Base-by-base conservation (phyloP, 1,139 yeast genomes). In the Saccharomyces hybrid region DNA sequence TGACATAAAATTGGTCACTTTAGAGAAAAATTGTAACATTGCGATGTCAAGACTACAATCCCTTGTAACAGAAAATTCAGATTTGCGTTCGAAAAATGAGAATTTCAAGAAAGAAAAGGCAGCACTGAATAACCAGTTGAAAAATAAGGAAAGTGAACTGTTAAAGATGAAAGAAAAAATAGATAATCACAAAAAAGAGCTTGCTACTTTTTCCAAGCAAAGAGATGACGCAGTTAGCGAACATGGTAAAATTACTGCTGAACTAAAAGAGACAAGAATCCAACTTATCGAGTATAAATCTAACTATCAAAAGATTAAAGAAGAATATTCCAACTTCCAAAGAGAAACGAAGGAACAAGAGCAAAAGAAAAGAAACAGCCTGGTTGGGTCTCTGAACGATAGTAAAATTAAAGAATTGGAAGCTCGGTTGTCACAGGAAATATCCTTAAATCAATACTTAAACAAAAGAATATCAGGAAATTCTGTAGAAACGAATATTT, bases 61-160 rank as follows among this genome's bases (percentile, higher is more conserved):
- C 14, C 70, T 82, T 46, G 70, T 76, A 9, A 67, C 65, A 8
- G 85, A 80, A 59, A 83, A 51, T 16, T 28, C 50, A 9, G 47
- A 28, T 8, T 41, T 57, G 25, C 23, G 49, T n/a, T 48, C 50
- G 4, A 60, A 59, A 32, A 63, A 61, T 30, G 54, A 59, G 14
- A 57, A 49, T 4, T 48, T 59, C 8, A 54, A 62, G n/a, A 63
- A 64, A 31, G 72, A 71, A 54, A 60, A 74, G 23, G 62, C 62
- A 20, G 57, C 61, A 58, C 56, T 76, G 48, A 67, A 66, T 47
- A 60, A 68, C 11, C 67, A 70, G 47, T 54, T 73, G 4, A 59
- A 61, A 27, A 57, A 68, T 14, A 76, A 76, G 54, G 77, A 76
- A 26, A 56, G 57, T 16, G 70, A 70, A 52, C 69, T 78, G 7